Percentiles rank a stretch among this genome's conserved stretches.
phyloP scores from a whole-genome alignment of 495 filamentous ascomycete genomes.

The Venustampulla echinocandica region DNA sequence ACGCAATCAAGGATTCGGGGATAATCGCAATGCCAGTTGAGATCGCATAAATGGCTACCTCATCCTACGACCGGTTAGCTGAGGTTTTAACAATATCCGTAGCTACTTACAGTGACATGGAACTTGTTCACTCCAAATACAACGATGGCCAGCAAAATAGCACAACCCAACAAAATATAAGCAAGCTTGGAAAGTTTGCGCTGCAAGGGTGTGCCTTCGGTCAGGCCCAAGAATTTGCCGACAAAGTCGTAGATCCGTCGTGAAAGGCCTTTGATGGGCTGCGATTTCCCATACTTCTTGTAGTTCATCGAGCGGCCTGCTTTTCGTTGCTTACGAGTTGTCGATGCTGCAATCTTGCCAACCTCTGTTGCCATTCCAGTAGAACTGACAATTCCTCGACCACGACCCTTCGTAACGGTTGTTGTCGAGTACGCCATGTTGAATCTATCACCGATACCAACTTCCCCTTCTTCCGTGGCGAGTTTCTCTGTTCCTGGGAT shows the following conservation, averaged over 20 bases:
- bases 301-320: conserved; percentile 53
- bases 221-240: conserved; percentile 65
- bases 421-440: conserved; percentile 66
- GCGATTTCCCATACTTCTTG: conserved; percentile 50
- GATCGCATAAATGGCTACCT: conserved; percentile 77
- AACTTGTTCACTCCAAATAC: conserved; percentile 73
- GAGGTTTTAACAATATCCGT: not conserved
- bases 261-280: conserved; percentile 46
- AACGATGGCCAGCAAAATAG: conserved; percentile 66
- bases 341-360: conserved; percentile 70
- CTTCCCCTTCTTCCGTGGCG: conserved; percentile 35
- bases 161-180: conserved; percentile 64
- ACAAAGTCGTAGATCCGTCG: conserved; percentile 54
- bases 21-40: conserved; percentile 65
- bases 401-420: conserved; percentile 59
- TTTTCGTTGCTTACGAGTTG: conserved; percentile 50
- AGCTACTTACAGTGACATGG: conserved; percentile 35
- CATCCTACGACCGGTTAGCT: conserved; percentile 29
- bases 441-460: conserved; percentile 54
- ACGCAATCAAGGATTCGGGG: conserved; percentile 59
- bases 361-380: conserved; percentile 82
- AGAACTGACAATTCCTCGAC: conserved; percentile 52
- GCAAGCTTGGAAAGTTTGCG: conserved; percentile 73
- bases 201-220: conserved; percentile 71
- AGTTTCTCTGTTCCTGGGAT: conserved; percentile 25